phyloP scores from a whole-genome alignment of 352 stramenopile species.

The Globisporangium lucens region DNA sequence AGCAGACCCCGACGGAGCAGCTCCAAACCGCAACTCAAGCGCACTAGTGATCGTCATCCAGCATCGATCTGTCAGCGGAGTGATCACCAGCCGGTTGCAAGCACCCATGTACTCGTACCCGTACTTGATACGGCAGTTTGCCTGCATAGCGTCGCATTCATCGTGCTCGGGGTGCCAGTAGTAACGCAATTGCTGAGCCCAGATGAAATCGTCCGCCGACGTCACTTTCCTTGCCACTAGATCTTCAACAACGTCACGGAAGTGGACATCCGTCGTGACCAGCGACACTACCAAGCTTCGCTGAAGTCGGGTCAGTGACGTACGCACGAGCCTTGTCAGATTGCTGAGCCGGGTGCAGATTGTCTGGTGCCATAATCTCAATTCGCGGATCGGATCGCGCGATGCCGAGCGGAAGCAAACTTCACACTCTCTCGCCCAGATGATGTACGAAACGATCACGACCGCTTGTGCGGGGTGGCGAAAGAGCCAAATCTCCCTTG shows the following conservation, averaged over 20 bases:
- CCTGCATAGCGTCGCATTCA: conserved; percentile 57
- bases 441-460: conserved; percentile 88
- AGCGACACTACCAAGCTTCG: conserved; percentile 62
- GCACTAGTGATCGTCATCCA: conserved; percentile 93
- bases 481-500: conserved; percentile 81
- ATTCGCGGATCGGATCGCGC: conserved; percentile 46
- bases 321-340: conserved; percentile 61
- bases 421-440: conserved; percentile 73
- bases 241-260: conserved; percentile 70
- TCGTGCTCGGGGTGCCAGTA: conserved; percentile 64
- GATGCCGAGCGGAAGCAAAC: conserved; percentile 51
- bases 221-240: conserved; percentile 49
- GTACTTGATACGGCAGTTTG: conserved; percentile 74
- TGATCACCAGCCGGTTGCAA: conserved; percentile 90
- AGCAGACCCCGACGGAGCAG: conserved; percentile 83
- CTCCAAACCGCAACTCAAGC: conserved; percentile 85
- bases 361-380: conserved; percentile 62
- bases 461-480: conserved; percentile 89
- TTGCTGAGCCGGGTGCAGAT: conserved; percentile 67
- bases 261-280: conserved; percentile 77
- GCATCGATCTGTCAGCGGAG: conserved; percentile 90
- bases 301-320: conserved; percentile 51
- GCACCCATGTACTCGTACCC: conserved; percentile 93
- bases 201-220: conserved; percentile 60
- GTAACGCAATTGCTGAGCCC: conserved; percentile 77